These are phyloP conservation scores for Pholiota molesta DNA, from an alignment of 768 basidiomycete genomes.

Conservation along the genomic window DNA sequence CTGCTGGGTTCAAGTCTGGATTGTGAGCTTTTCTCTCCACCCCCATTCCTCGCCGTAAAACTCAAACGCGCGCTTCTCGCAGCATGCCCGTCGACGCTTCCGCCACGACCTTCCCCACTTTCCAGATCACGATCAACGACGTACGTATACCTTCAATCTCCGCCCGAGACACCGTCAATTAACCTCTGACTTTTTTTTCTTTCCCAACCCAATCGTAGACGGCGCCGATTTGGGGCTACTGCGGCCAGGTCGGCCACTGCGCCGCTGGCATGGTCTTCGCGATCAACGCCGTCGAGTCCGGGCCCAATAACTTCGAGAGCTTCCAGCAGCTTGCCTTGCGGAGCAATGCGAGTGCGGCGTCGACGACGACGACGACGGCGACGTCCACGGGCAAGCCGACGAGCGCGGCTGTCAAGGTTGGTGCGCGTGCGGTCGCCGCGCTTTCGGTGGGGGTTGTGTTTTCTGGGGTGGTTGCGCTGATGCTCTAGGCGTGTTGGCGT, in stretches of 20 bases:
- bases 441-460: neutral
- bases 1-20: slow-evolving; percentile 42
- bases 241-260: slow-evolving; percentile 56
- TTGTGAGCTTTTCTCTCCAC: slow-evolving; percentile 35
- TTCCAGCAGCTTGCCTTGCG: slow-evolving; percentile 42
- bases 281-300: slow-evolving; percentile 55
- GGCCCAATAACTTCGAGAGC: slow-evolving; percentile 53
- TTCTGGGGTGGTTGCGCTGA: neutral
- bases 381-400: neutral
- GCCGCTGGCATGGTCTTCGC: slow-evolving; percentile 65
- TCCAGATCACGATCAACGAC: slow-evolving; percentile 52
- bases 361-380: slow-evolving; percentile 5
- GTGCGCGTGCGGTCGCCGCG: neutral
- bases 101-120: slow-evolving; percentile 46
- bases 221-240: slow-evolving; percentile 62
- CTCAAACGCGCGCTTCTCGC: slow-evolving; percentile 3
- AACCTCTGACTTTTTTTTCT: neutral
- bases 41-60: neutral
- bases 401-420: neutral
- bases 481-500: neutral
- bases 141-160: slow-evolving; percentile 20
- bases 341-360: slow-evolving; percentile 11
- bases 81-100: slow-evolving; percentile 47
- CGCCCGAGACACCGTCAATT: neutral
- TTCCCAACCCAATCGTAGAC: slow-evolving; percentile 29